phyloP scores from a whole-genome alignment of 1,284 basidiomycete species.

The Heterobasidion occidentale region DNA sequence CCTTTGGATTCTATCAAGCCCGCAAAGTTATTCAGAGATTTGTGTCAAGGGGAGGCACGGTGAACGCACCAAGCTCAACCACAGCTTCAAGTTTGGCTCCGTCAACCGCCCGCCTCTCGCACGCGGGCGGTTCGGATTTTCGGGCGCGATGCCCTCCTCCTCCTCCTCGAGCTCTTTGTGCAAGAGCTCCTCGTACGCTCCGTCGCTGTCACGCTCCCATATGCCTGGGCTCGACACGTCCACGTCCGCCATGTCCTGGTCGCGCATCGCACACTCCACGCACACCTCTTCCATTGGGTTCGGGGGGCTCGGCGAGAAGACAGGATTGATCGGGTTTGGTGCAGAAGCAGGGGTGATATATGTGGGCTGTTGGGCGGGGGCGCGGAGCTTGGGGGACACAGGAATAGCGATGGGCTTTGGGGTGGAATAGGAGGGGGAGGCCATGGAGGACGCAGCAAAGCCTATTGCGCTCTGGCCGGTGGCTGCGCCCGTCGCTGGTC shows the following conservation, averaged over 20 bases:
- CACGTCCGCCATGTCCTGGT: conserved; percentile 97
- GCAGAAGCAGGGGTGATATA: conserved; percentile 55
- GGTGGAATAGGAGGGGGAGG: not conserved
- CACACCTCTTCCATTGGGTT: conserved; percentile 70
- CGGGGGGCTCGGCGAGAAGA: conserved; percentile 28
- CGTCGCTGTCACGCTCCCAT: conserved; percentile 91
- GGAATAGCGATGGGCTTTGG: conserved; percentile 27
- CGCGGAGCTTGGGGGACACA: conserved; percentile 58
- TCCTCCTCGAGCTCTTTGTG: conserved; percentile 69
- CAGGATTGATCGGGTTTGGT: conserved; percentile 49
- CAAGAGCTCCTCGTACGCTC: conserved; percentile 72
- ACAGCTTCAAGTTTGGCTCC: conserved; percentile 78
- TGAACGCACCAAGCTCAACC: conserved; percentile 73
- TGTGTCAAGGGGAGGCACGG: too few relatives aligned
- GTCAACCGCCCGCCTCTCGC: conserved; percentile 65
- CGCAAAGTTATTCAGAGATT: not conserved
- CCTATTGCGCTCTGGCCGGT: not conserved
- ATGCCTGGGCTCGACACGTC: conserved; percentile 79
- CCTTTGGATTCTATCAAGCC: conserved; percentile 61
- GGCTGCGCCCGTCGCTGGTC: not conserved
- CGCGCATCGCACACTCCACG: conserved; percentile 97
- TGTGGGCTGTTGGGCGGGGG: conserved; percentile 66
- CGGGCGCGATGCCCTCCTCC: conserved; percentile 32
- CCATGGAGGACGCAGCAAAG: not conserved
- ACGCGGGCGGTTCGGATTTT: conserved; percentile 47